Evolutionary conservation across 2,329 filamentous ascomycete genomes (phyloP), one percentile per base, ranked within the genome.

Genomic region (Rhinocladiella mackenziei): DNA sequence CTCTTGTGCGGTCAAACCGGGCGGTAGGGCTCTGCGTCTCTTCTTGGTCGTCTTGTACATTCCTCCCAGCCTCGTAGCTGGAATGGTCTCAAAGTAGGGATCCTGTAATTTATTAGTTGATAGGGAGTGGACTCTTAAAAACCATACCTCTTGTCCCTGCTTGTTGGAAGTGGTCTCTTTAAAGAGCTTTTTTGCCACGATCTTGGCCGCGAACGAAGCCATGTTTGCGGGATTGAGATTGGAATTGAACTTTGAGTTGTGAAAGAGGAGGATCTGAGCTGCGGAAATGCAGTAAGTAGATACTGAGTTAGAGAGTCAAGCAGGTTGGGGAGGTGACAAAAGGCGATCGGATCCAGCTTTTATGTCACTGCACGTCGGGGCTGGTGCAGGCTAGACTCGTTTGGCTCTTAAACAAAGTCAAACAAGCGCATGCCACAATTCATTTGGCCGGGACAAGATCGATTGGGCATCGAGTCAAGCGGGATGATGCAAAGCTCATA

Each of bases 51-150:
- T 94, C 54, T 80, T 69, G 30, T 85, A 71, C 15, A 53, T 41
- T 20, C 50, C 50, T 26, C 55, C 55, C 6, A 57, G 40, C 51
- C 80, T 77, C 6, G 84, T 86, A 30, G 89, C 83, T 15, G 83
- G 81, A 25, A 95, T 81, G 56, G 81, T 75, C 64, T 94, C 87
- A 59, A 89, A 94, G 69, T 89, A 95, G 4, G 89, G 89, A 62
- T 97, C 89, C 86, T 96, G 58, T 39, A 13, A 39, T 31, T 20
- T 39, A 25, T 25, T 35, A 48, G 44, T 45, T 42, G 34, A 28
- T 20, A 15, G 23, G n/a, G 17, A 19, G 23, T 10, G 39, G 11
- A 18, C 8, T 28, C 11, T 17, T 11, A 7, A 8, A 13, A 9
- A 32, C 11, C 18, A 23, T 65, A 78, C 76, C 61, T 75, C 75